Evolutionary conservation across 1,139 yeast species (phyloP), one percentile per base, ranked within the genome.

Genomic region (Yamadazyma taylorii): DNA sequence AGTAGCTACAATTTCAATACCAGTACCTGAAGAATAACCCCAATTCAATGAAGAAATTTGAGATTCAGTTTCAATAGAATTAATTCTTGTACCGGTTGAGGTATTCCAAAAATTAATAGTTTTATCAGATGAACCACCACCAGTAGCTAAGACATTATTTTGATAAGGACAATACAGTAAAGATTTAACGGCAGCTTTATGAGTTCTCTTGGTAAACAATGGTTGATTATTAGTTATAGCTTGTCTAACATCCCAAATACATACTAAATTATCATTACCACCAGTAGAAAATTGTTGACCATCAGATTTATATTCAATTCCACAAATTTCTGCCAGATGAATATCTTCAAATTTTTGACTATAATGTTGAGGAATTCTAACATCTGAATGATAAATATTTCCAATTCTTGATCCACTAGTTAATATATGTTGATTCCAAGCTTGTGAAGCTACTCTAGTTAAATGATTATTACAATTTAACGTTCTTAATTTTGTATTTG

Each of bases 31-130:
- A 11, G 85, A 75, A 39, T 78, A 76, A 4, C 96, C 95, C 98
- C 98, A 94, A 52, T 83, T 81, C 42, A 94, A 70, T 9, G 97
- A 86, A 17, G 95, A 84, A 14, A 94, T 94, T 61, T 94, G 98
- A 0, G 96, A 85, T 11, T 94, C 96, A 0, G 97, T 85, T 51
- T 89, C 94, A 25, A 92, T 85, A 11, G 94, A 77, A 49, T 90
- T 88, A 26, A 87, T 79, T 41, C 96, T 70, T 2, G 92, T 80
- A 0, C 98, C 98, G 0, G 95, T 87, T 17, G 87, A 79, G 7
- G 96, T 80, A 61, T 92, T 92, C 97, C 98, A 94, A 63, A 94
- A 89, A 61, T 92, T 90, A 42, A 94, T 87, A 37, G 84, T 78
- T 56, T 82, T 85, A 63, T 94, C 97, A 23, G 87, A 79, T 10